Evolutionary conservation across 495 filamentous ascomycete species (phyloP), one percentile per base, ranked within the genome.

Genomic region (Friedmanniomyces simplex): DNA sequence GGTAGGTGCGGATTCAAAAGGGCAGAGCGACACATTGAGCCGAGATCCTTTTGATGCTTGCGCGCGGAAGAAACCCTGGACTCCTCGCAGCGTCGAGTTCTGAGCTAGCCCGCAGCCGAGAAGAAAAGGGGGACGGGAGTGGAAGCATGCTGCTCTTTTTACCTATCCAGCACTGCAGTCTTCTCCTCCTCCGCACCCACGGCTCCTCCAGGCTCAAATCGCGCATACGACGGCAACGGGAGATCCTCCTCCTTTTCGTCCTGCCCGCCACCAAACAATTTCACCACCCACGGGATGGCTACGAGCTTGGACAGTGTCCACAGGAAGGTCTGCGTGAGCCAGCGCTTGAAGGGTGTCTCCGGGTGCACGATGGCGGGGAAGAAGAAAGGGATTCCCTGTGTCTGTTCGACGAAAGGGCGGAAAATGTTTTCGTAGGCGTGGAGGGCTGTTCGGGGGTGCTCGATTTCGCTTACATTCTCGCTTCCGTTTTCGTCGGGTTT

Each of bases 361-460:
- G 73, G 74, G 21, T 68, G 71, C n/a, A 75, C 11, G 2, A 72
- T 11, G 11, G 49, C 48, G 16, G 62, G 50, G 13, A 72, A 34
- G 11, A 65, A 42, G 12, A 61, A 63, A 41, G 71, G 72, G 39
- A 74, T 66, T 32, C 70, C 67, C 42, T 72, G 69, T 50, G 73
- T 34, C 8, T 74, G 67, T 5, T 69, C 49, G 48, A 76, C 66
- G 43, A 77, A 63, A 4, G 74, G 75, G 54, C 65, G 63, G 63
- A 78, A 71, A 20, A 53, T 60, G 57, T 72, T 58, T 57, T 76
- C 71, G 63, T 77, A 77, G 2, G 55, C 68, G 37, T 50, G 48
- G 21, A 78, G 59, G n/a, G 64, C 75, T 37, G 8, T 8, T 16
- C 16, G 8, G 8, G 34, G 34, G 7, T 65, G 67, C 2, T 55